Conservation (phyloP, 2,329 filamentous ascomycete species). For the Phaeomoniella chlamydospora region DNA sequence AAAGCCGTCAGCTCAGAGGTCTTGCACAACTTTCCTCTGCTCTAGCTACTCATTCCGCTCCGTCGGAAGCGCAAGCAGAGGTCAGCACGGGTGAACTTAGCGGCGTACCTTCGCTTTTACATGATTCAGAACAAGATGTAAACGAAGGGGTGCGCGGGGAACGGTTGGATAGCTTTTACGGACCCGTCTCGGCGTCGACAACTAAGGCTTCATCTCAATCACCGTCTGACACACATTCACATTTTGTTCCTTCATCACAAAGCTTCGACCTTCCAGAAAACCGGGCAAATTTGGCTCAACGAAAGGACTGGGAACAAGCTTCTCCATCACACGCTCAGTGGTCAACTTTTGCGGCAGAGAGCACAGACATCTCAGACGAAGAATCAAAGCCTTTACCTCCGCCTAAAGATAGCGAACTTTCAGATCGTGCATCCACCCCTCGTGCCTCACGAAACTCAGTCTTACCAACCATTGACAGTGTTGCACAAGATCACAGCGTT, state of each 20-base stretch:
- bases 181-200: too few relatives aligned
- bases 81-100: not conserved
- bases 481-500: conserved; percentile 3
- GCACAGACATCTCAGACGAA: conserved; percentile 17
- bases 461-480: conserved; percentile 7
- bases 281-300: conserved; percentile 26
- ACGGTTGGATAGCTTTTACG: too few relatives aligned
- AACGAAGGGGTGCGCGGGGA: too few relatives aligned
- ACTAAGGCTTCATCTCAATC: too few relatives aligned
- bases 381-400: conserved; percentile 24
- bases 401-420: conserved; percentile 20
- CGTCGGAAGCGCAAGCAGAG: not conserved
- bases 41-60: not conserved
- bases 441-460: conserved; percentile 6
- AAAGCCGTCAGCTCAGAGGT: not conserved
- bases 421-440: conserved; percentile 2
- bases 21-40: not conserved
- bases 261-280: too few relatives aligned
- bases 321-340: conserved; percentile 34
- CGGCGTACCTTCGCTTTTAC: too few relatives aligned
- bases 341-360: conserved; percentile 28
- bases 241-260: too few relatives aligned
- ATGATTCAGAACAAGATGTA: too few relatives aligned
- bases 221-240: too few relatives aligned
- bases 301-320: conserved; percentile 32